Evolutionary conservation across 495 filamentous ascomycete genomes (phyloP), one percentile per base, ranked within the genome.

Genomic region (Penicillium pulvis): DNA sequence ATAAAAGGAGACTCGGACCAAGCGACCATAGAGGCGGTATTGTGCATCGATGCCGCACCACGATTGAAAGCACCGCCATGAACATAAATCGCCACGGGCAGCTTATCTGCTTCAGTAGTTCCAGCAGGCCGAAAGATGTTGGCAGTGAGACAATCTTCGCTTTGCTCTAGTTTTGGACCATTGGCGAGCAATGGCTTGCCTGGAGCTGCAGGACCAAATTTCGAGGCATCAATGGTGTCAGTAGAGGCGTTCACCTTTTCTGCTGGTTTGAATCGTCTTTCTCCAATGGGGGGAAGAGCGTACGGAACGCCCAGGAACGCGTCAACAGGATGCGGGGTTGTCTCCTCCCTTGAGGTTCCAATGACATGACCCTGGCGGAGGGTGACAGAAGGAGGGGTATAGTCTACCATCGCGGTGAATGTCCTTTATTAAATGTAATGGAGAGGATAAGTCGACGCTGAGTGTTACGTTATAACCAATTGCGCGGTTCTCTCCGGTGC

Each of bases 241-340:
- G 58, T 30, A 63, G 69, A 62, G 76, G 56, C 24, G 60, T 68
- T 59, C 74, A 77, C 50, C 17, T 63, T 61, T 9, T 56, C 58
- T 4, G 85, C 79, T 20, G 79, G 80, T 36, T 69, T 75, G 68
- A 87, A 87, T 47, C 85, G 79, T 59, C 81, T 77, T 28, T 83
- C 66, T 16, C 83, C 84, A 26, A 69, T 71, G 0, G 85, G 83
- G 0, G 79, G 74, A 51, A 82, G 69, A 2, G 81, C 85, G 61
- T 83, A 89, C 2, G 83, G 86, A 55, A 89, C 77, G 16, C 85
- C 85, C n/a, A 80, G 69, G 59, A 83, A 89, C 63, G 63, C 79
- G 45, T 89, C 82, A 23, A 87, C 57, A 10, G 75, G 59, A 54
- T 78, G 76, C 2, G 83, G 78, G 14, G 70, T 60, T 50, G 69